Evolutionary conservation across 176 grass and related monocot species (phyloP).

Genomic region (Lolium multiflorum): DNA sequence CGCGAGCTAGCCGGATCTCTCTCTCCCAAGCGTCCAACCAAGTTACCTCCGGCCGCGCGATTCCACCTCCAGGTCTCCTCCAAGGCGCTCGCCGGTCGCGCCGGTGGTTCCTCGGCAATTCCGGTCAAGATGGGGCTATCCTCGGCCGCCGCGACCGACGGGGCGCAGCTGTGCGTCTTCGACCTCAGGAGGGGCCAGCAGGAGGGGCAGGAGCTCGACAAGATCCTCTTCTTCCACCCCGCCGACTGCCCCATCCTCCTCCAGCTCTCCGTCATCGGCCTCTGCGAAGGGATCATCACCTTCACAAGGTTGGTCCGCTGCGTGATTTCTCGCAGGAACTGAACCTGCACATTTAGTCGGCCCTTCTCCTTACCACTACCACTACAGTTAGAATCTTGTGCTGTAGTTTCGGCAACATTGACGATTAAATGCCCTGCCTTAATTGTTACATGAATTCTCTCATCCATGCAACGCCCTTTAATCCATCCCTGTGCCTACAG

Average conservation of each 20-base stretch:
- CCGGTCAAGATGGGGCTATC: constrained; percentile 60
- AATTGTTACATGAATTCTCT: too few relatives aligned
- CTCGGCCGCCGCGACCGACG: constrained; percentile 56
- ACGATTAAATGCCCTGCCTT: too few relatives aligned
- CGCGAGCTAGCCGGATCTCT: constrained; percentile 4
- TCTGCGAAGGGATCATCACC: constrained; percentile 94
- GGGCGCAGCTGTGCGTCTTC: constrained; percentile 84
- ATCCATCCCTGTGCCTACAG: too few relatives aligned
- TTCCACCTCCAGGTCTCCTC: background rate
- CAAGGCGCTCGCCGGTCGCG: background rate
- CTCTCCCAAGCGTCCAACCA: background rate
- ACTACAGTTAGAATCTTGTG: background rate
- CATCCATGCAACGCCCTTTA: too few relatives aligned
- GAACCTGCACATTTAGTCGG: background rate
- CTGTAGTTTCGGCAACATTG: background rate
- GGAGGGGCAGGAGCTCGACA: constrained; percentile 97
- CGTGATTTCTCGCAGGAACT: too few relatives aligned
- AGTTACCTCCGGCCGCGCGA: background rate
- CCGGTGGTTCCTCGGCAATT: constrained; percentile 11
- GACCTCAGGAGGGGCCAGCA: constrained; percentile 87
- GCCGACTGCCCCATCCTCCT: constrained; percentile 81
- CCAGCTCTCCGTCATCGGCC: constrained; percentile 93
- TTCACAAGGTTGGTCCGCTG: constrained; percentile 82
- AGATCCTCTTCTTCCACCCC: constrained; percentile 95
- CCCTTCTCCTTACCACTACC: background rate